Percentiles rank a stretch among this genome's conserved stretches.
Conservation (phyloP, 177 flowering plant species). For the Vitis hybrid region DNA sequence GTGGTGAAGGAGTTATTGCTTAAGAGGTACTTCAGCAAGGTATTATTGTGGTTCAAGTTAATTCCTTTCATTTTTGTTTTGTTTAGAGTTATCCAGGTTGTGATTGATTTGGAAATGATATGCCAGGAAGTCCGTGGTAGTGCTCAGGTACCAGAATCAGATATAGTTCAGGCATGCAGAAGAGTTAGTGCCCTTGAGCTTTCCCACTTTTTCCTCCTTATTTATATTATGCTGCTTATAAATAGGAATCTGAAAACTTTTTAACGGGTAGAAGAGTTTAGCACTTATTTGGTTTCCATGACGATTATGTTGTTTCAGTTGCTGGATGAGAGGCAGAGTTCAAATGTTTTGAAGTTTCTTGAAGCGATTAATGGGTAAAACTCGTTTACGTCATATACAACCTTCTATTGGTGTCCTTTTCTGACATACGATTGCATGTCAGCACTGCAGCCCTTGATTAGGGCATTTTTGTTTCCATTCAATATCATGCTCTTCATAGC, state of each 20-base stretch:
- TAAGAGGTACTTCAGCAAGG: constrained; percentile 90
- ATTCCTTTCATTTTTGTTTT: neutral
- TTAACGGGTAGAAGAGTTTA: neutral
- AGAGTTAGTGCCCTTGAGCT: constrained; percentile 51
- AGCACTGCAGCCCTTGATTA: too few species aligned
- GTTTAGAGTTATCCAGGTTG: neutral
- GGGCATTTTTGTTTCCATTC: neutral
- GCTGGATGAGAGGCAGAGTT: constrained; percentile 79
- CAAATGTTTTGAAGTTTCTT: constrained; percentile 76
- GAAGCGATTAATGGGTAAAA: constrained; percentile 81
- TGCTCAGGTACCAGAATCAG: constrained; percentile 77
- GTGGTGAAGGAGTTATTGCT: constrained; percentile 74
- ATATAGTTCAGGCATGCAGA: constrained; percentile 83
- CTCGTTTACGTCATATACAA: neutral
- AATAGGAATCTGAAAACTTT: neutral
- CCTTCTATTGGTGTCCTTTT: neutral
- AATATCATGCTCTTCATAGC: too few species aligned
- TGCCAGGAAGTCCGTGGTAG: constrained; percentile 84
- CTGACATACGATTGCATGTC: too few species aligned
- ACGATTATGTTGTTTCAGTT: constrained; percentile 44
- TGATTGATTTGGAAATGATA: neutral
- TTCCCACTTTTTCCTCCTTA: neutral
- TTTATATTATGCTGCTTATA: neutral
- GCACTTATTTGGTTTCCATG: constrained; percentile 10
- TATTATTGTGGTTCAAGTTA: constrained; percentile 20